phyloP scores from a whole-genome alignment of 1,284 basidiomycete species.

The Pseudozyma sp. region DNA sequence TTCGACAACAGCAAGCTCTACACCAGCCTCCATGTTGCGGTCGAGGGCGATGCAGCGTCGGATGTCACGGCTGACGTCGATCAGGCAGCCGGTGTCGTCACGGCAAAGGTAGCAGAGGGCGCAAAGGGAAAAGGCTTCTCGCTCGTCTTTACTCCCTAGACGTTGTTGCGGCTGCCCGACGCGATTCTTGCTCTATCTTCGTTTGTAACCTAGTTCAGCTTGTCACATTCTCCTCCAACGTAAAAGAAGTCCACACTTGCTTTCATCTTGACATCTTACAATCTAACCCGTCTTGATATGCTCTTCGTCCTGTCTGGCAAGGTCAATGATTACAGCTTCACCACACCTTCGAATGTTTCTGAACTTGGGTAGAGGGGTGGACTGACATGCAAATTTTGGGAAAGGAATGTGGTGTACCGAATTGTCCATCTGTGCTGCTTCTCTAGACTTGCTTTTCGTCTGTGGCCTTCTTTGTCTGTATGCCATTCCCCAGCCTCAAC shows the following conservation, averaged over 20 bases:
- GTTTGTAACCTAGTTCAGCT: not conserved
- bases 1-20: conserved; percentile 59
- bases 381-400: no score
- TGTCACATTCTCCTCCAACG: not conserved
- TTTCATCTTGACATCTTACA: no score
- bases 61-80: conserved; percentile 45
- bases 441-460: conserved; percentile 31
- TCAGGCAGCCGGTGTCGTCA: conserved; percentile 40
- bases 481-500: not conserved
- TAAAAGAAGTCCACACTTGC: no score
- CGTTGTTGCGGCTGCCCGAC: not conserved
- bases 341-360: no score
- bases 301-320: no score
- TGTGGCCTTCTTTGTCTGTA: not conserved
- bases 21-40: conserved; percentile 38
- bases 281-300: no score
- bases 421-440: not conserved
- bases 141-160: conserved; percentile 43
- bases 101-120: conserved; percentile 43
- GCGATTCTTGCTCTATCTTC: not conserved
- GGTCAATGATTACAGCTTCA: no score
- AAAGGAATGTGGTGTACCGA: no score
- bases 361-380: no score
- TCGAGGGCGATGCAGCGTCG: conserved; percentile 50
- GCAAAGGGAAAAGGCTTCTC: conserved; percentile 55